Conservation (phyloP, 192 early-diverging fungal genomes). For the Phycomyces nitens region DNA sequence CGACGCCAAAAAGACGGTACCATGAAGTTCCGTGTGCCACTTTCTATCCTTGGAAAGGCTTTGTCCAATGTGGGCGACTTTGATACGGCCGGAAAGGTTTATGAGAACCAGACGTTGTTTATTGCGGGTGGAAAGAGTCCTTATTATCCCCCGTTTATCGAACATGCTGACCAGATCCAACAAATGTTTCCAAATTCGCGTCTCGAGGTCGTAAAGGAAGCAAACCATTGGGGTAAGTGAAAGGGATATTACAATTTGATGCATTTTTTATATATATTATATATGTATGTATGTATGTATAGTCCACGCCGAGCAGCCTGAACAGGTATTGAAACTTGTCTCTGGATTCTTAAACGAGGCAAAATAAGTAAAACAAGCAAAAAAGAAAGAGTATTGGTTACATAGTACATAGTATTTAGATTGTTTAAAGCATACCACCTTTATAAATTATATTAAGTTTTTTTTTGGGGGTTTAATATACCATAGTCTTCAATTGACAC, state of each 20-base stretch:
- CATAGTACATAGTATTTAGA: too few species aligned
- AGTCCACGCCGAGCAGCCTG: constrained; percentile 11
- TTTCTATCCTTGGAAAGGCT: constrained; percentile 60
- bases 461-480: too few species aligned
- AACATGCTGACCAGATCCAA: constrained; percentile 53
- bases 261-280: too few species aligned
- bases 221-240: constrained; percentile 86
- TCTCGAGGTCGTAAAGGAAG: constrained; percentile 61
- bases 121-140: constrained; percentile 69
- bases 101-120: constrained; percentile 70
- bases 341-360: neutral
- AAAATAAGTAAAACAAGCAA: too few species aligned
- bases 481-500: too few species aligned
- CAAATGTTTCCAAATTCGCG: constrained; percentile 68
- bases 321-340: constrained; percentile 4
- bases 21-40: constrained; percentile 72
- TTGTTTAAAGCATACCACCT: too few species aligned
- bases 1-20: constrained; percentile 39
- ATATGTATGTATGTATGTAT: neutral
- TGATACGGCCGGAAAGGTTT: constrained; percentile 41
- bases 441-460: too few species aligned
- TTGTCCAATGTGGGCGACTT: constrained; percentile 52
- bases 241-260: too few species aligned
- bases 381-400: too few species aligned
- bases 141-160: constrained; percentile 56